Percentiles rank a stretch among this genome's conserved stretches.
Evolutionary conservation across 2,329 filamentous ascomycete genomes (phyloP).

Genomic region (Pseudogymnoascus sp.): DNA sequence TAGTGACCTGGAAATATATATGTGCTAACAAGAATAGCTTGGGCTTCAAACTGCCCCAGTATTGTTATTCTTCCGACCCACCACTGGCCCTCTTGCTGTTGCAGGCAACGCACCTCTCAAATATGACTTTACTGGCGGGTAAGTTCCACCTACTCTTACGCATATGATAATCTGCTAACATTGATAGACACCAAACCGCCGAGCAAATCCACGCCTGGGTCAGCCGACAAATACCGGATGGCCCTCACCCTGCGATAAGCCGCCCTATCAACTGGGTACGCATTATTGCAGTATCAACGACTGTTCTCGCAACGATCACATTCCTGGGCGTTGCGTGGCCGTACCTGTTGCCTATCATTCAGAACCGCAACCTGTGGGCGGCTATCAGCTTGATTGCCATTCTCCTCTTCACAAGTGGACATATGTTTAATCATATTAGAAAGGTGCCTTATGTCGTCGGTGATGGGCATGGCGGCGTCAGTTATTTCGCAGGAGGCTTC

Average conservation of each 20-base stretch:
- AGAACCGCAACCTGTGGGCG: slow-evolving; percentile 92
- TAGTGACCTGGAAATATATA: slow-evolving; percentile 8
- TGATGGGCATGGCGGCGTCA: slow-evolving; percentile 78
- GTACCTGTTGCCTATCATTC: slow-evolving; percentile 73
- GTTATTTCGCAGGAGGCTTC: slow-evolving; percentile 86
- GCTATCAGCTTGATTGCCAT: slow-evolving; percentile 82
- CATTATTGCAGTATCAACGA: slow-evolving; percentile 60
- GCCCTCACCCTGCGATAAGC: slow-evolving; percentile 69
- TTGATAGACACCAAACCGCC: slow-evolving; percentile 60
- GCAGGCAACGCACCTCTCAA: slow-evolving; percentile 62
- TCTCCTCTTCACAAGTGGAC: slow-evolving; percentile 87
- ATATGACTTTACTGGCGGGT: slow-evolving; percentile 83
- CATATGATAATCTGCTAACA: slow-evolving; percentile 13
- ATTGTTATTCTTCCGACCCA: slow-evolving; percentile 80
- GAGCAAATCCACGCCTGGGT: slow-evolving; percentile 78
- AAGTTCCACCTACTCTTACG: slow-evolving; percentile 30
- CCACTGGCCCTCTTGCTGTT: slow-evolving; percentile 71
- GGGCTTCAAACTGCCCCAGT: slow-evolving; percentile 92
- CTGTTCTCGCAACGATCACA: slow-evolving; percentile 64
- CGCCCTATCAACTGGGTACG: slow-evolving; percentile 85
- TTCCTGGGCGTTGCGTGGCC: slow-evolving; percentile 66
- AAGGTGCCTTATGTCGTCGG: slow-evolving; percentile 88
- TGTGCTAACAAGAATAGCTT: slow-evolving; percentile 51
- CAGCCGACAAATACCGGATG: slow-evolving; percentile 67
- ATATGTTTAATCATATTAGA: slow-evolving; percentile 99